Evolutionary conservation across 2,329 filamentous ascomycete species (phyloP).

Genomic region (Alternaria postmessia): DNA sequence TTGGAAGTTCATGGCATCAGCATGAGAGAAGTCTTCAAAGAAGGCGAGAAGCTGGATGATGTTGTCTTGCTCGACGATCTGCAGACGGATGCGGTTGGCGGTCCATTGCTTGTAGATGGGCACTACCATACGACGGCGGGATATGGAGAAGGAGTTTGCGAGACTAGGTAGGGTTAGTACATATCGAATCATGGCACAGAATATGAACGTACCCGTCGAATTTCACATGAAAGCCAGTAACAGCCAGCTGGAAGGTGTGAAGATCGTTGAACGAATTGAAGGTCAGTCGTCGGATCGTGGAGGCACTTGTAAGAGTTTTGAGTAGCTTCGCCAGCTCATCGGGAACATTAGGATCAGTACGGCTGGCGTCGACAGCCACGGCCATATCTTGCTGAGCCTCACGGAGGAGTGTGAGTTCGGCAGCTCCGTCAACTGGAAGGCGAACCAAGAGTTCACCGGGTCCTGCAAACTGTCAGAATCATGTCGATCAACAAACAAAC

Average conservation of each 20-base stretch:
- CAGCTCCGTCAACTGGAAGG: constrained; percentile 50
- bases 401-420: constrained; percentile 58
- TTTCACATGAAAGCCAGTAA: constrained; percentile 79
- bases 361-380: constrained; percentile 67
- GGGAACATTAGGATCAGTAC: constrained; percentile 55
- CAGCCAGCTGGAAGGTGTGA: constrained; percentile 78
- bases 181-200: not conserved
- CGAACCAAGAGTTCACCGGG: constrained; percentile 58
- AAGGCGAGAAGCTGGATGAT: constrained; percentile 82
- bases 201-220: constrained; percentile 43
- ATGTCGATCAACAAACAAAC: not conserved
- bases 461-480: constrained; percentile 29
- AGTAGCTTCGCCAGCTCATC: constrained; percentile 71
- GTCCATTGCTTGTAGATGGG: constrained; percentile 96
- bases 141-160: constrained; percentile 79
- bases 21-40: constrained; percentile 86
- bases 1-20: constrained; percentile 87
- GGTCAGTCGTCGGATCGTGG: constrained; percentile 73
- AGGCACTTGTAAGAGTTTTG: constrained; percentile 62
- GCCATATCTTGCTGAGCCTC: constrained; percentile 80
- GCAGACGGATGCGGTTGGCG: constrained; percentile 78
- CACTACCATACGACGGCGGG: constrained; percentile 85
- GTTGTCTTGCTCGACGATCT: constrained; percentile 79
- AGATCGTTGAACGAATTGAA: constrained; percentile 63
- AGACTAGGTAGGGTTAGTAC: constrained; percentile 50